These are phyloP conservation scores for Arabidopsis hybrid DNA, from an alignment of 441 rosid species.

Conservation along the genomic window DNA sequence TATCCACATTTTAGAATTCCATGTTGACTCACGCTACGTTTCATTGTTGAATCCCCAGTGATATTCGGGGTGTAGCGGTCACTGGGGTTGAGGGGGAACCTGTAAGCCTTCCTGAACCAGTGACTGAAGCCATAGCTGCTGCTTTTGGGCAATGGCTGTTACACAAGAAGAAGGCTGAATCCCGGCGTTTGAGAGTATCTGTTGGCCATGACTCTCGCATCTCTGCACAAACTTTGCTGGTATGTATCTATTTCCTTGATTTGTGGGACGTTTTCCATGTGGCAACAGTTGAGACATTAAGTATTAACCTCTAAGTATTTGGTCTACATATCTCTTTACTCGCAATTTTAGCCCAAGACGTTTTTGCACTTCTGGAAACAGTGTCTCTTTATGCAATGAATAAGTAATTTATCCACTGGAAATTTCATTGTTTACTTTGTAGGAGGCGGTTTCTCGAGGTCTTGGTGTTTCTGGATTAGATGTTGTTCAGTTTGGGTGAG, in stretches of 20 bases:
- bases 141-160: conserved; percentile 89
- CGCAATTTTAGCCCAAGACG: no score
- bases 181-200: conserved; percentile 64
- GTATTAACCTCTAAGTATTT: conserved; percentile 8
- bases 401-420: conserved; percentile 21
- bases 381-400: conserved; percentile 5
- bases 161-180: conserved; percentile 69
- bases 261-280: conserved; percentile 14
- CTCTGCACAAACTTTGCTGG: conserved; percentile 83
- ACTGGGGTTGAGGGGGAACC: conserved; percentile 95
- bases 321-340: neutral
- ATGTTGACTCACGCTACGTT: conserved; percentile 12
- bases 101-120: conserved; percentile 79
- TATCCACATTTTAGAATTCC: conserved; percentile 7
- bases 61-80: conserved; percentile 95
- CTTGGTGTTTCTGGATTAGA: conserved; percentile 73
- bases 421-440: conserved; percentile 46
- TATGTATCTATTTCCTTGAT: conserved; percentile 39
- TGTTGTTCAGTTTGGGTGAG: conserved; percentile 93
- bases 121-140: conserved; percentile 93
- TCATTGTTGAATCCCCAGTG: conserved; percentile 52
- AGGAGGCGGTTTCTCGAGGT: conserved; percentile 95
- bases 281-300: neutral
- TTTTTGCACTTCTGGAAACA: neutral
- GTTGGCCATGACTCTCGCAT: conserved; percentile 97